phyloP scores from a whole-genome alignment of 352 stramenopile species.

The Pythium scleroteichum region DNA sequence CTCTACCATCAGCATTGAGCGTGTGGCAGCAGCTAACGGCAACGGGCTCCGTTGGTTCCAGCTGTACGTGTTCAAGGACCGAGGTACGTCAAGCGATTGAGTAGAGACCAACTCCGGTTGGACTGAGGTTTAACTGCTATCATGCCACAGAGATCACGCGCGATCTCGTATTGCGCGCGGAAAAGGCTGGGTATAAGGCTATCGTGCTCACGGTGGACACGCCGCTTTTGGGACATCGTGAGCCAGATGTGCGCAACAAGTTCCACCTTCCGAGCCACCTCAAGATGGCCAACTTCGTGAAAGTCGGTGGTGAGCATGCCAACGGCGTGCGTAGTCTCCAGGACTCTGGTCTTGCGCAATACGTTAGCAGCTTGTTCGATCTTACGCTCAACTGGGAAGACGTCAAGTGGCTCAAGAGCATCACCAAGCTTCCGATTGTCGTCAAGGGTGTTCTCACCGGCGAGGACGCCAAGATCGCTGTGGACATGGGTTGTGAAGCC shows the following conservation, averaged over 20 bases:
- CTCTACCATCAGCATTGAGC: conserved; percentile 87
- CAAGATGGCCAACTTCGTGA: conserved; percentile 40
- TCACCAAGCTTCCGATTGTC: conserved; percentile 90
- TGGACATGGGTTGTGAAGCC: conserved; percentile 89
- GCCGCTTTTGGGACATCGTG: conserved; percentile 94
- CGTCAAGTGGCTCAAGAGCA: conserved; percentile 91
- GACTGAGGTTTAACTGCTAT: not conserved
- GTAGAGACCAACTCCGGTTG: not conserved
- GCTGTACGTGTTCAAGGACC: conserved; percentile 96
- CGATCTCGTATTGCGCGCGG: conserved; percentile 87
- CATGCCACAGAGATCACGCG: conserved; percentile 86
- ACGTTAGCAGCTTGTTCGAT: conserved; percentile 91
- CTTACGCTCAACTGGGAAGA: conserved; percentile 94
- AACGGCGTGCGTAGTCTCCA: conserved; percentile 56
- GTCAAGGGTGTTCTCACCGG: conserved; percentile 94
- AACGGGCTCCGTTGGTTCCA: conserved; percentile 93
- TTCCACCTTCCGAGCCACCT: conserved; percentile 84
- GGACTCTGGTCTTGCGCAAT: conserved; percentile 55
- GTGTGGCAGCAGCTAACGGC: conserved; percentile 32
- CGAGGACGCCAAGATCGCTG: conserved; percentile 90
- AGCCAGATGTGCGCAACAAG: conserved; percentile 94
- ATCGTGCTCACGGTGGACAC: conserved; percentile 96
- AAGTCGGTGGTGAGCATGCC: conserved; percentile 59
- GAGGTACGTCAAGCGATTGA: conserved; percentile 34
- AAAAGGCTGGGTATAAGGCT: conserved; percentile 95